Evolutionary conservation across 148 eudicot genomes (phyloP).

Genomic region (Limonium bicolor): DNA sequence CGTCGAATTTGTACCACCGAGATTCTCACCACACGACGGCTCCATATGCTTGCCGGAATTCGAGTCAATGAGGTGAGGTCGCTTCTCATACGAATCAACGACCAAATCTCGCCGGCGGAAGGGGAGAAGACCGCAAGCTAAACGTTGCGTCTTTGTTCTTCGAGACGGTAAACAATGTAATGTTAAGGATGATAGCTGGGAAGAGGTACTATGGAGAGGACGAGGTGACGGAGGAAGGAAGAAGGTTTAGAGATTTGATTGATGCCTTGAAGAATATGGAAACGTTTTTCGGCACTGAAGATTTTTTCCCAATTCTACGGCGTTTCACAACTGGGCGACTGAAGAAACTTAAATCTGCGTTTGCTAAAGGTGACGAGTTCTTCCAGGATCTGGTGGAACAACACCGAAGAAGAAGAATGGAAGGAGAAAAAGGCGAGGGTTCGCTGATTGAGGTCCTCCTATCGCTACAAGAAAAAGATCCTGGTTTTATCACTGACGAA

Average conservation of each 20-base stretch:
- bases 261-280: constrained; percentile 4
- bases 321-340: constrained; percentile 9
- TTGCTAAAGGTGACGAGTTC: constrained; percentile 18
- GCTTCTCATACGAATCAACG: too few relatives aligned
- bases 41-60: constrained; percentile 13
- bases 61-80: constrained; percentile 20
- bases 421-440: constrained; percentile 1
- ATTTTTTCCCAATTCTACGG: constrained; percentile 19
- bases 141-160: constrained; percentile 20
- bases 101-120: constrained; percentile 4
- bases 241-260: constrained; percentile 10
- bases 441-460: constrained; percentile 31
- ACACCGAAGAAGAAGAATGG: constrained; percentile 2
- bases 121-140: not conserved
- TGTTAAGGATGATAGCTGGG: constrained; percentile 39
- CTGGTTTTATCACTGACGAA: constrained; percentile 27
- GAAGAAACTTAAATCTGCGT: not conserved
- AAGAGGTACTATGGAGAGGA: constrained; percentile 15
- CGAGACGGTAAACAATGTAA: constrained; percentile 17
- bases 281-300: constrained; percentile 10
- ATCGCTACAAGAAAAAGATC: constrained; percentile 23
- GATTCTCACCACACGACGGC: constrained; percentile 29
- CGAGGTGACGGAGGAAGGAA: constrained; percentile 5
- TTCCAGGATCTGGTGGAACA: constrained; percentile 32
- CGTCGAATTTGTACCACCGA: constrained; percentile 27